Base-by-base conservation (phyloP, 176 grass and related monocot species). In the Cenchrus americanus region DNA sequence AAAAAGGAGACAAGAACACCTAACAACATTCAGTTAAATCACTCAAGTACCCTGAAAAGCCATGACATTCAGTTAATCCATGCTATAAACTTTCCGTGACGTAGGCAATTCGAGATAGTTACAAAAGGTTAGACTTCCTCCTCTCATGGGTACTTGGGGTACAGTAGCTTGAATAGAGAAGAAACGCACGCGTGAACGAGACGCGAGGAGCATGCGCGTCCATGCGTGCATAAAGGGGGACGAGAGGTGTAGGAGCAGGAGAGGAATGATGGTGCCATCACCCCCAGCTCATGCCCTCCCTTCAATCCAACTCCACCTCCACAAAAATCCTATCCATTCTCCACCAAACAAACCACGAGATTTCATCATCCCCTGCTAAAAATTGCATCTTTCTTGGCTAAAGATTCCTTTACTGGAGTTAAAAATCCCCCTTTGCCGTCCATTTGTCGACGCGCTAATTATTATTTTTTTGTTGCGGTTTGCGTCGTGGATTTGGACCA, bases 281-380 rank as follows among this genome's bases (percentile, higher is more conserved):
- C 82, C 81, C 76, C 80, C 52, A 76, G 75, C 84, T 62, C 83
- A 86, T 79, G 49, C 82, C 84, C 81, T 95, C 85, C 76, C 93
- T 97, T 94, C 95, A 93, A 97, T 97, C 95, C 88, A 94, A 97
- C 92, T 97, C 92, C 92, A 88, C 58, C 62, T 80, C 83, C 73
- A 73, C 79, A 73, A 69, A 67, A 81, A 79, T 71, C 80, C 61
- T 40, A 84, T 62, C 83, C 78, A 59, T 77, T 86, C 50, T 68
- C 71, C 65, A 73, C 63, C 44, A 68, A 88, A 78, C 80, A 42
- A 10, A 46, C 23, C 74, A 58, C 55, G 62, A 73, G 63, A 91
- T 80, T 62, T 54, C 71, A 60, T 80, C 84, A 71, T 24, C 57
- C 14, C 48, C 46, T 18, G 37, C 81, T 55, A 85, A 88, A 75